A percentile compares a stretch with the other conserved stretches of the same genome.
Evolutionary conservation across 306 rosid genomes (phyloP).

Genomic region (Casuarina cunninghamiana): DNA sequence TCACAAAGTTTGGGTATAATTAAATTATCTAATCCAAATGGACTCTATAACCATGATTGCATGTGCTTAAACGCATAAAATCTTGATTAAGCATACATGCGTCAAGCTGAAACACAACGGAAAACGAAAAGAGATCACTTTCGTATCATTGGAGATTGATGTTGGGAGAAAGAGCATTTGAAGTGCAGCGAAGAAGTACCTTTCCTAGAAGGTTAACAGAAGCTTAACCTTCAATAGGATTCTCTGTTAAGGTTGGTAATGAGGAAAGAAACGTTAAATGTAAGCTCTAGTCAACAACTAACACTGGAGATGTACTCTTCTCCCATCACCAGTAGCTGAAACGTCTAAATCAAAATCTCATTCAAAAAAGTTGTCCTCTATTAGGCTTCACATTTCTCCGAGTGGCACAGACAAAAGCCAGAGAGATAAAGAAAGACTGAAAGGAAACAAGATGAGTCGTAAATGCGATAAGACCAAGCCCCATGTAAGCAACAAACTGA

Average conservation of each 20-base stretch:
- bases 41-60: not conserved
- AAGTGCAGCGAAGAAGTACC: conserved; percentile 7
- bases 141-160: not conserved
- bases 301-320: conserved; percentile 30
- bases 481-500: conserved; percentile 27
- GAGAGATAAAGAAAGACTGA: conserved; percentile 6
- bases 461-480: conserved; percentile 13
- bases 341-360: conserved; percentile 49
- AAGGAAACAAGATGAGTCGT: conserved; percentile 28
- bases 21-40: not conserved
- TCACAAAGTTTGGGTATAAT: not conserved
- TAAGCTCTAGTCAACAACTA: conserved; percentile 30
- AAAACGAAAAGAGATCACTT: too few species aligned
- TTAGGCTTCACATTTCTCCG: conserved; percentile 29
- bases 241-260: conserved; percentile 17
- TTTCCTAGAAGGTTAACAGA: not conserved
- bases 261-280: conserved; percentile 21
- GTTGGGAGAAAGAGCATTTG: not conserved
- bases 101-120: not conserved
- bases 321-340: conserved; percentile 35
- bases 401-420: conserved; percentile 14
- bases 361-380: conserved; percentile 27
- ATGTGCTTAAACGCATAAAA: not conserved
- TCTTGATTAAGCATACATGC: not conserved
- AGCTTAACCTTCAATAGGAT: conserved; percentile 14